Base-by-base conservation (phyloP, 345 rosid genomes). In the Theobroma cacao region DNA sequence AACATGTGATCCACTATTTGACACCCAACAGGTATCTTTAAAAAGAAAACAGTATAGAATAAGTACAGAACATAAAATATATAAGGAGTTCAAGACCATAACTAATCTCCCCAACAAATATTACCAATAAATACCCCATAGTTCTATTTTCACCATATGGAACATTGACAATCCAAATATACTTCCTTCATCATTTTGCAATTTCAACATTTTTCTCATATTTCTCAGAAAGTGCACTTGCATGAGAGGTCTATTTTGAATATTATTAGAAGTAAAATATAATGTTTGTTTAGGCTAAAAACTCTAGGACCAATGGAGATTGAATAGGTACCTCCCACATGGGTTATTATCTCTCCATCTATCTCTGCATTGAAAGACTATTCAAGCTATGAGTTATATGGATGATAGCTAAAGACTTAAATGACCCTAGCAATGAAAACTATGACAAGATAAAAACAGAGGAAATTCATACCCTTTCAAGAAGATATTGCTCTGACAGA, bases 381-480 rank as follows among this genome's bases (percentile, higher is more conserved):
- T 62, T 41, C 26, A 6, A 62, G 40, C 43, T 28, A 75, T 28
- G 30, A 41, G 24, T 50, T 5, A 65, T 3, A 6, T 11, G 36
- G 77, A 33, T 1, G 3, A 41, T 24, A 26, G 9, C 10, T 53
- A 2, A 26, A 17, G 43, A 48, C 75, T 66, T 9, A 22, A 31
- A 71, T 50, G 30, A 50, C 20, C 17, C 59, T 28, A 30, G 40
- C 59, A 66, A 26, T 15, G 73, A 26, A 53, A 22, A 36, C 28
- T 36, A 62, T 28, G 63, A 75, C 10, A 15, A 70, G 22, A 67
- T 43, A 68, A 9, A 28, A 77, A 45, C 55, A 76, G 43, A 31
- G 34, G 56, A 80, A 33, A 41, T 55, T n/a, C 81, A 20, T 89
- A 92, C 96, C 87, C 72, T 83, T 89, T 90, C 90, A 43, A 92